Evolutionary conservation across 139 green algal genomes (phyloP), one percentile per base, ranked within the genome.

Genomic region (Tetradesmus lagerheimii): DNA sequence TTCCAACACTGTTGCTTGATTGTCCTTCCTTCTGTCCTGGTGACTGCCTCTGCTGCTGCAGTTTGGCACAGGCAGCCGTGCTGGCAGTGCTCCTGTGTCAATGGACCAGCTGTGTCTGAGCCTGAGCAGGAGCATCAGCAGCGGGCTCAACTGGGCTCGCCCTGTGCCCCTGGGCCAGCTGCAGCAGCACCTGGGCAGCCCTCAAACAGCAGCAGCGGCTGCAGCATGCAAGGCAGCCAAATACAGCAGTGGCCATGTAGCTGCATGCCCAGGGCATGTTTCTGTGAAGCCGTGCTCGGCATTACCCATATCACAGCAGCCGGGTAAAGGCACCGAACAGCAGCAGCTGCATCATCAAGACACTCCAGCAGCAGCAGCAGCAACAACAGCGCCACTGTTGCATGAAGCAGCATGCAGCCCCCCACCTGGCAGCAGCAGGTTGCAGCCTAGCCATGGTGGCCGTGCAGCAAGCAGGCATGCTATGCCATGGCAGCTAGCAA

Each of bases 21-120:
- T 50, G 8, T 50, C 43, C 43, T 50, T 8, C 43, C 43, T 64
- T 31, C 57, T 23, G 18, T 31, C 57, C n/a, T 71, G 57, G 4
- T 23, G n/a, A 23, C 57, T 71, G 57, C 57, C 25, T 11, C 38
- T n/a, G 38, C 23, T 71, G 27, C 35, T 67, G 80, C 80, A 85
- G 80, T 31, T 85, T 67, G 80, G 80, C 80, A 85, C 80, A 27
- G 45, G 35, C 45, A 66, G 45, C 39, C 80, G 80, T 71, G 35
- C 35, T n/a, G 27, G 27, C 80, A 66, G 1, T 14, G 39, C 45
- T 11, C 0, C 41, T 25, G n/a, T 37, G 29, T 38, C n/a, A 16
- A 9, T 16, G 15, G 35, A 29, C 23, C 34, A 47, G 75, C 34
- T 85, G 29, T 85, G 80, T 43, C 43, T 85, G 2, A 85, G 80